Percentiles rank a stretch among this genome's conserved stretches.
Conservation (phyloP, 768 basidiomycete genomes). For the Trametes sanguinea region DNA sequence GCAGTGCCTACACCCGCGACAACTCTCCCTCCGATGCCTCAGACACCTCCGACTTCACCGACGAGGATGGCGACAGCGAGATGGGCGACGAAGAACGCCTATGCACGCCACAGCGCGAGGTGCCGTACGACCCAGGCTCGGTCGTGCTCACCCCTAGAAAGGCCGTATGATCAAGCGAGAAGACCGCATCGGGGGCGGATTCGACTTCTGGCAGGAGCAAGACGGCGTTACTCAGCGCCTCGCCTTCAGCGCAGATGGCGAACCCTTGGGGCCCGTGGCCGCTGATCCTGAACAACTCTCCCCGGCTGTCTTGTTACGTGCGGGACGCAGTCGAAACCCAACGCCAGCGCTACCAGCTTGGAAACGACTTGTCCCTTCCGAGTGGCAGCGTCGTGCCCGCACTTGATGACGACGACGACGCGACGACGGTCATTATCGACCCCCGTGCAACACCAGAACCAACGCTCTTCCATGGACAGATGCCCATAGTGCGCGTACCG, state of each 20-base stretch:
- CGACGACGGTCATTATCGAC: slow-evolving; percentile 8
- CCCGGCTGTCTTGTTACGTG: not conserved
- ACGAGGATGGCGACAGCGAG: slow-evolving; percentile 16
- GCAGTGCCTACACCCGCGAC: not conserved
- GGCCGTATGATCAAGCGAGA: slow-evolving; percentile 2
- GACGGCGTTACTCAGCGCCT: slow-evolving; percentile 3
- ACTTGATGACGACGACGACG: slow-evolving; percentile 2
- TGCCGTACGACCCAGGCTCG: slow-evolving; percentile 20
- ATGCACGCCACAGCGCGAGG: slow-evolving; percentile 8
- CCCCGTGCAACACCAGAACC: slow-evolving; percentile 13
- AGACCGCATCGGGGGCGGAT: slow-evolving; percentile 4
- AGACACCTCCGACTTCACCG: not conserved
- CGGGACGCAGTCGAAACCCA: not conserved
- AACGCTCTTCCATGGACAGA: slow-evolving; percentile 1
- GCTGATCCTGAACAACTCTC: not conserved
- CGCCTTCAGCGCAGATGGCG: not conserved
- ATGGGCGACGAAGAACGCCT: slow-evolving; percentile 18
- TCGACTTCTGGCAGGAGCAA: slow-evolving; percentile 13
- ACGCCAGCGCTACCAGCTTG: not conserved
- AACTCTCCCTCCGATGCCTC: not conserved
- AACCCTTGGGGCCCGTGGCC: not conserved
- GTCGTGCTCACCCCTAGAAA: slow-evolving; percentile 20
- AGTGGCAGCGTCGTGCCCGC: not conserved
- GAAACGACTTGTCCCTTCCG: not conserved
- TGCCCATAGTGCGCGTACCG: slow-evolving; percentile 15